Evolutionary conservation across 2,329 filamentous ascomycete species (phyloP), one percentile per base, ranked within the genome.

Genomic region (Epichloe brachyelytri): DNA sequence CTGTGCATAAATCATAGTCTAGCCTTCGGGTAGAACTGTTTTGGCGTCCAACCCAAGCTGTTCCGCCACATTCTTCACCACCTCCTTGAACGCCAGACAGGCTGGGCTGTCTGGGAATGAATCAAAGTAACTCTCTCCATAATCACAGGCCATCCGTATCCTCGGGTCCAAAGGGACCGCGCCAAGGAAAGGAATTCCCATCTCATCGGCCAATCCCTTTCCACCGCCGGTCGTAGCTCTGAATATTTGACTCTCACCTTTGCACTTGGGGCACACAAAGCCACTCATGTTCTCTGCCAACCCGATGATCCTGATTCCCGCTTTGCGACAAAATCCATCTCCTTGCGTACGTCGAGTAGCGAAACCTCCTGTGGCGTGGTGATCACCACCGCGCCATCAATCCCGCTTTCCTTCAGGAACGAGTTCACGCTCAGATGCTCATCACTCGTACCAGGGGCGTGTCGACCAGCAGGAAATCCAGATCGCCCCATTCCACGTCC

Each of bases 291-390:
- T 98, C 73, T 98, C 93, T 15, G 95, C 93, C 40, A 98, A 74
- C 0, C 93, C 93, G 3, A 98, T 68, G 6, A 98, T 80, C 46
- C 76, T 78, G 58, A 98, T 97, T 4, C 87, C 88, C 0, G 93
- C 93, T 70, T 98, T 98, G 53, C 83, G 77, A 69, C 94, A 98
- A 98, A 98, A 63, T 98, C 91, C 53, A 98, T 91, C 68, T 98
- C 93, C 70, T 96, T 97, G 58, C 93, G 76, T 12, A 98, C 93
- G 64, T 98, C 93, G 43, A 98, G 75, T 50, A 98, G 73, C 2
- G 85, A 80, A 17, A 97, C 88, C 68, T 98, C 94, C 66, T 98
- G 93, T 2, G 93, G 93, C 5, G 93, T 98, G 0, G 90, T 94
- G 33, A 98, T 85, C 51, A 98, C 75, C 7, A 98, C 85, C 0